Base-by-base conservation (phyloP, 192 early-diverging fungal species). In the Irineochytrium annulatum region DNA sequence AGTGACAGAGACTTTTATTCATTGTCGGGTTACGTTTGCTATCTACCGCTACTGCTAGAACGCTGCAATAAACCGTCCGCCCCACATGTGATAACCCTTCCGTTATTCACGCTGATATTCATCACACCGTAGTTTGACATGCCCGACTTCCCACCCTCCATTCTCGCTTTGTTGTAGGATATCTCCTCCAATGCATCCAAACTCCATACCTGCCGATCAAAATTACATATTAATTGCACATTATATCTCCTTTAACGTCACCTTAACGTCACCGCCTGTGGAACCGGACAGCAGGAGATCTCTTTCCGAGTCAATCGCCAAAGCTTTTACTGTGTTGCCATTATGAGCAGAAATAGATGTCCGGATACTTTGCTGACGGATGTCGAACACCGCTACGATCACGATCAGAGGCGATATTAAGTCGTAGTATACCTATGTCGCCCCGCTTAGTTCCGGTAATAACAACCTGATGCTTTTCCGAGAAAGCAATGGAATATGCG, bases 381-480 rank as follows among this genome's bases (percentile, higher is more conserved):
- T 79, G 64, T 92, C 89, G 58, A 86, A 82, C 4, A 89, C 83
- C 43, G 70, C 88, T 90, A 55, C 6, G 16, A n/a, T 26, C 28
- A 26, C 1, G 5, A 41, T 51, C 41, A 44, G 6, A 8, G 20
- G 48, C 0, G 4, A 45, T 11, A 14, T 14, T 8, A 43, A n/a
- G n/a, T 49, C 0, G 3, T 0, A 4, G 59, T 78, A 66, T 81
- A 89, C 87, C 77, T 16, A 92, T 86, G 54, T 87, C 85, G 24
- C 90, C 90, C 39, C 80, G 76, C 52, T 86, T 86, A 19, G 87
- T 84, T 2, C 90, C 90, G 24, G 87, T 79, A 33, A 91, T 75
- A 16, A 92, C 56, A 1, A 88, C 55, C 41, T 89, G 72, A 44
- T 80, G 77, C 24, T 76, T 63, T 16, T 75, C 55, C 4, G 80